Conservation (phyloP, 345 rosid species). For the Psidium guajava region DNA sequence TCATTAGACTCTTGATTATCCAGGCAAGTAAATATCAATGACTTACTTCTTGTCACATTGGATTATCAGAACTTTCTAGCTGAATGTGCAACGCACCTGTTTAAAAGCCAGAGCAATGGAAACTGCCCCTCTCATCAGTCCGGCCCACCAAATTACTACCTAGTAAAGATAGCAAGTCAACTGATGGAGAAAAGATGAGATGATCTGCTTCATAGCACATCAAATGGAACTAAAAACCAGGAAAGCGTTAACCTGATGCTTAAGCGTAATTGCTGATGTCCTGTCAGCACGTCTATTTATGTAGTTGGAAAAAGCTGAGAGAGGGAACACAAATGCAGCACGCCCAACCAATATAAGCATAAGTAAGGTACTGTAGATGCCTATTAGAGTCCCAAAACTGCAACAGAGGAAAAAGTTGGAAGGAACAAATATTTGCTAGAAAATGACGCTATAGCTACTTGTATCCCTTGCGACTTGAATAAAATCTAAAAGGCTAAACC, state of each 20-base stretch:
- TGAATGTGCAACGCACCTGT: slow-evolving; percentile 37
- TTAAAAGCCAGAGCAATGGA: slow-evolving; percentile 89
- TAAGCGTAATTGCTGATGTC: slow-evolving; percentile 34
- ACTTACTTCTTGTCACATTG: background rate
- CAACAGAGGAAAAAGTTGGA: background rate
- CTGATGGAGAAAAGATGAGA: background rate
- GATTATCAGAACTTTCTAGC: background rate
- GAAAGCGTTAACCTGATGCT: slow-evolving; percentile 45
- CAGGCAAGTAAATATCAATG: background rate
- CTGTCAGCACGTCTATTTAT: slow-evolving; percentile 37
- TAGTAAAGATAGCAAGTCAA: slow-evolving; percentile 4
- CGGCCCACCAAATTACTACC: slow-evolving; percentile 96
- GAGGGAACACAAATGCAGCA: slow-evolving; percentile 84
- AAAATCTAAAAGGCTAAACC: background rate
- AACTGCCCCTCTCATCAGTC: slow-evolving; percentile 88
- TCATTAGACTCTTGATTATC: background rate
- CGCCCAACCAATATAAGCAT: slow-evolving; percentile 51
- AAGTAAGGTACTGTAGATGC: slow-evolving; percentile 38
- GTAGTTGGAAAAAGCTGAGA: slow-evolving; percentile 52
- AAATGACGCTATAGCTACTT: background rate
- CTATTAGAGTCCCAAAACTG: slow-evolving; percentile 45
- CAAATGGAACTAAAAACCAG: background rate
- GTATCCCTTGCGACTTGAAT: background rate
- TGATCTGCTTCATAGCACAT: background rate
- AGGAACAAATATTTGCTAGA: background rate